A percentile compares a stretch with the other conserved stretches of the same genome.
Evolutionary conservation across 441 rosid genomes (phyloP).

Genomic region (Populus hybrid): DNA sequence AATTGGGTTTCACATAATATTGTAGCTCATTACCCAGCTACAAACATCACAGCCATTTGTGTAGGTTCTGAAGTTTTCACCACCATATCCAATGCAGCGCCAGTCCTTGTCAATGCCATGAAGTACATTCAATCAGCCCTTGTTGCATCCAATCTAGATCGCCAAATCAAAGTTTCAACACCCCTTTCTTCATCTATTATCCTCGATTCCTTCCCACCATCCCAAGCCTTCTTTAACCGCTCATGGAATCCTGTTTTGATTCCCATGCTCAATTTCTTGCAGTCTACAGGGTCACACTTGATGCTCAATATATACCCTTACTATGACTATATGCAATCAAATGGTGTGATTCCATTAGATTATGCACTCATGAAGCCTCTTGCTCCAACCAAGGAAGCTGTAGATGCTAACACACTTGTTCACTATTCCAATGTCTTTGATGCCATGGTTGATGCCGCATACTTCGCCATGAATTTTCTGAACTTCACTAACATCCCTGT

Average conservation of each 20-base stretch:
- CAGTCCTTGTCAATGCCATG: constrained; percentile 68
- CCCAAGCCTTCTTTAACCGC: constrained; percentile 89
- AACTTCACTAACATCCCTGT: constrained; percentile 73
- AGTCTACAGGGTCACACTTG: constrained; percentile 61
- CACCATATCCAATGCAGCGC: constrained; percentile 58
- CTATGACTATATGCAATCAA: constrained; percentile 70
- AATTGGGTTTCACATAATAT: constrained; percentile 81
- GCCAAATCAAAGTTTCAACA: constrained; percentile 77
- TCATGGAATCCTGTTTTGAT: constrained; percentile 74
- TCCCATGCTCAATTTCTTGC: constrained; percentile 69
- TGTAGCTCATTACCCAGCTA: constrained; percentile 70
- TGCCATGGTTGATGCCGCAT: constrained; percentile 60
- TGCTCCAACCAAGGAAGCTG: constrained; percentile 81
- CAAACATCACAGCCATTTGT: constrained; percentile 74
- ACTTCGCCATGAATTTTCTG: constrained; percentile 69
- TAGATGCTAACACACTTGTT: constrained; percentile 78
- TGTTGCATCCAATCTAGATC: constrained; percentile 70
- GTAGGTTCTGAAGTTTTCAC: constrained; percentile 83
- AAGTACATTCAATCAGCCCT: constrained; percentile 75
- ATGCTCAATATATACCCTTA: constrained; percentile 84
- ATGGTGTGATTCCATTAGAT: constrained; percentile 68
- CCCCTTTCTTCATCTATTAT: constrained; percentile 69
- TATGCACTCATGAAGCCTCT: constrained; percentile 82
- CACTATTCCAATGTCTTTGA: constrained; percentile 48
- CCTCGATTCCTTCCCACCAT: constrained; percentile 89